Evolutionary conservation across 2,329 filamentous ascomycete genomes (phyloP), one percentile per base, ranked within the genome.

Genomic region (Neofusicoccum kwambonambiense): DNA sequence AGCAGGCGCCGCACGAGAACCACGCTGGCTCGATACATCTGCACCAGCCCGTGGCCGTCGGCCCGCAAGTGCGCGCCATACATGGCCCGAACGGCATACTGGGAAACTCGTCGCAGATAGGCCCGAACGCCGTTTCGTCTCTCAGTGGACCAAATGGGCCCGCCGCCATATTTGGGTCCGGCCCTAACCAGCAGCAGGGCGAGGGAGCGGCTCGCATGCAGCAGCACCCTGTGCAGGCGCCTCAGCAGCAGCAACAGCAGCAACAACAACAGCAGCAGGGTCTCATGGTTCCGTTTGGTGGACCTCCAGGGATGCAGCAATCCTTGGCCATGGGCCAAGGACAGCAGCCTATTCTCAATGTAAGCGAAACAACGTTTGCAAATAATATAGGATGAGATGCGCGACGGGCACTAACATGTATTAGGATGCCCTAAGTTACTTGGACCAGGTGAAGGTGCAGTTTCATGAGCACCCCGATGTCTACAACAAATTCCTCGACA

Each of bases 391-490:
- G n/a, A 64, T 69, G 19, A 64, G 44, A 62, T 31, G 41, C 17
- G 42, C 27, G 41, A n/a, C 52, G 52, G 22, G 39, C 39, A 27
- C 51, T 62, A 15, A 56, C 42, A 47, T 34, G 6, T 17, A 22
- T 49, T 61, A 87, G 84, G 89, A 91, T 79, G 95, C 95, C 37
- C 84, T 99, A 50, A 97, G 93, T 73, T 99, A 99, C 74, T 86
- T 99, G 27, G 95, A 99, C 74, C 95, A 98, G 78, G 95, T 99
- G 68, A 99, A 99, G 79, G 93, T 98, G 34, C 93, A 97, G 74
- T 99, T 99, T 71, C 91, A 93, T 67, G 94, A 98, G 68, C 93
- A 97, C 70, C 93, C 95, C 3, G 94, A 98, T 77, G 95, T 99
- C 0, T 99, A 99, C 74, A 98, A 98, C 73, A 86, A 91, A 42